These are phyloP conservation scores for Hypoxylon sp. DNA, from an alignment of 2,329 filamentous ascomycete genomes.

Conservation along the genomic window DNA sequence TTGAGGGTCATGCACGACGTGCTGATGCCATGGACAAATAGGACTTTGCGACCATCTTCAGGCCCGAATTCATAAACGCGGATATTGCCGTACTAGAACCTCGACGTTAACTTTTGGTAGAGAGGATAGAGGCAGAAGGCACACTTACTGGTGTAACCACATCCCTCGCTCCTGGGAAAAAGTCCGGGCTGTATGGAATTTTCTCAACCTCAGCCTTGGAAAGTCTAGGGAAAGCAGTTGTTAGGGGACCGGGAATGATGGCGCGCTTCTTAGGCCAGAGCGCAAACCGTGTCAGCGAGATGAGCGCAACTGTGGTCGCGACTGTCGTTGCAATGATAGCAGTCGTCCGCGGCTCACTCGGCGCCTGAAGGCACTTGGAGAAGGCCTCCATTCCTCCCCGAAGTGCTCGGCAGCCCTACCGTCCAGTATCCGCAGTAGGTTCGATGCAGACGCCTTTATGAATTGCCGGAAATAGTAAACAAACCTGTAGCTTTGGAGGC, in stretches of 20 bases:
- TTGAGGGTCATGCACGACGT: conserved; percentile 82
- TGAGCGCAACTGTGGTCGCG: conserved; percentile 57
- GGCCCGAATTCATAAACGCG: conserved; percentile 88
- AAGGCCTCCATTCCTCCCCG: conserved; percentile 48
- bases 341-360: conserved; percentile 46
- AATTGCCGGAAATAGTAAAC: background rate
- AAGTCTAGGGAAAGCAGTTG: conserved; percentile 55
- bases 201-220: conserved; percentile 54
- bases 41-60: conserved; percentile 76
- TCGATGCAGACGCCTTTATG: background rate
- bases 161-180: conserved; percentile 79
- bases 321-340: conserved; percentile 57
- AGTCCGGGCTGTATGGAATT: conserved; percentile 72
- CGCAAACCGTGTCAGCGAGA: conserved; percentile 52
- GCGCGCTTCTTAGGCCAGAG: conserved; percentile 58
- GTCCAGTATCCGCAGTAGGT: background rate
- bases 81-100: conserved; percentile 73
- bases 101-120: conserved; percentile 4
- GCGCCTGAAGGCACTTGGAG: conserved; percentile 44
- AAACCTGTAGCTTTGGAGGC: background rate
- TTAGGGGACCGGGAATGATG: conserved; percentile 61
- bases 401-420: conserved; percentile 1
- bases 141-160: conserved; percentile 72
- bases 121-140: background rate
- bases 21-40: conserved; percentile 86